Evolutionary conservation across 2,329 filamentous ascomycete species (phyloP), one percentile per base, ranked within the genome.

Genomic region (Fusarium staphyleae): DNA sequence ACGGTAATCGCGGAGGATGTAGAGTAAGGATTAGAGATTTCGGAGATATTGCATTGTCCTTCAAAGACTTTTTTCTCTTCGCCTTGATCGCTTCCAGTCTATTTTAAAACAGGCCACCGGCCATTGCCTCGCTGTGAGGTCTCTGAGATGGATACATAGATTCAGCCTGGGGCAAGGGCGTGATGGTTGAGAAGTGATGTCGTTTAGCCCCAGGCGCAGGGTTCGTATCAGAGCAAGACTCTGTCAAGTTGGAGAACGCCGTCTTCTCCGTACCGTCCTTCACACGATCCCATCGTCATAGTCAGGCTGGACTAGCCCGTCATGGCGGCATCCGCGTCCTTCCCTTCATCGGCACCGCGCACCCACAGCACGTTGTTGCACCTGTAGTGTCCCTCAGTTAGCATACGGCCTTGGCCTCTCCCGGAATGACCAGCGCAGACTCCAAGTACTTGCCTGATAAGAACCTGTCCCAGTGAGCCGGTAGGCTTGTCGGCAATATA

Each of bases 281-380:
- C 53, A 48, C 32, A 42, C 26, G 40, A 11, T 48, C 36, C 28
- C 53, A 37, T 59, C 35, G 30, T 37, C 30, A 15, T 37, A 10
- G 13, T 29, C 26, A 19, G n/a, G 24, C 24, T 22, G 14, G 18
- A 43, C 50, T 67, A 84, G 55, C 75, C 84, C 14, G 83, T 80
- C 83, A 87, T 87, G 62, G 79, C 81, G n/a, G 78, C 78, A 62
- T 86, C 83, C 34, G 74, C 78, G 19, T 77, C 74, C 47, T 79
- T 77, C 52, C 76, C 78, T 52, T 78, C 71, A 50, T 81, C 80
- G 42, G 82, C 84, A 45, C 79, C 80, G 62, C 84, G 82, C 66
- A 98, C 93, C 89, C 91, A 98, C 39, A 98, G 82, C n/a, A 98
- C 93, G 71, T 98, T 98, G 78, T 98, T 98, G 78, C 92, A 96